These are phyloP conservation scores for Leucocoprinus sp. DNA, from an alignment of 768 basidiomycete genomes.

Conservation along the genomic window DNA sequence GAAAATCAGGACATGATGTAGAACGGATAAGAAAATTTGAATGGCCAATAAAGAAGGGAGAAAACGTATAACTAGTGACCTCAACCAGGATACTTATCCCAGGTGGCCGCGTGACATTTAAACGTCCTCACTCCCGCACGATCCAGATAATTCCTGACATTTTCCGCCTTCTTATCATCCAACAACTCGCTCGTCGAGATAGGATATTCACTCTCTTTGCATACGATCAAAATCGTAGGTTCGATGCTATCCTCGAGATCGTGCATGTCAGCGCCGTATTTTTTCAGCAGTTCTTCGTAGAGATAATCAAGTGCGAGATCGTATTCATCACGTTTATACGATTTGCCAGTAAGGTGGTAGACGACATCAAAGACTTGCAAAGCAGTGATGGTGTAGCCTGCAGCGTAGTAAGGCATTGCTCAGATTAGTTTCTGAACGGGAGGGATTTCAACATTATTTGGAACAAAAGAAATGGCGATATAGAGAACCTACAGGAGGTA, in stretches of 20 bases:
- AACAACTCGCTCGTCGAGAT: neutral
- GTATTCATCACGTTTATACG: slow-evolving; percentile 8
- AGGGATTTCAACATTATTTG: too few relatives aligned
- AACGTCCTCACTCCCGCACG: slow-evolving; percentile 5
- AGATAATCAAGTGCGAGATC: slow-evolving; percentile 1
- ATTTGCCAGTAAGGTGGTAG: slow-evolving; percentile 8
- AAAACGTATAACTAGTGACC: neutral
- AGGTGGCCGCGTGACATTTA: neutral
- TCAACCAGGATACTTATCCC: slow-evolving; percentile 6
- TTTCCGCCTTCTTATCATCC: neutral
- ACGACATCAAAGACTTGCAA: slow-evolving; percentile 10
- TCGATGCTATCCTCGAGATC: slow-evolving; percentile 6
- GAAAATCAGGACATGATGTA: neutral
- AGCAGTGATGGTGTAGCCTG: slow-evolving; percentile 9
- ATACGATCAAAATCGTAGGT: slow-evolving; percentile 9
- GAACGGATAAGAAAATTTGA: neutral
- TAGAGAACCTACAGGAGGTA: too few relatives aligned
- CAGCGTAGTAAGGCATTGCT: slow-evolving; percentile 10
- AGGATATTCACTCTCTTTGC: neutral
- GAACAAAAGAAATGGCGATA: too few relatives aligned
- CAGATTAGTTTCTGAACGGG: too few relatives aligned
- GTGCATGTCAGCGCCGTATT: slow-evolving; percentile 8
- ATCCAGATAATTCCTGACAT: slow-evolving; percentile 6
- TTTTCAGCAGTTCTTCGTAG: slow-evolving; percentile 6
- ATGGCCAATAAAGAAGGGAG: neutral